Conservation (phyloP, 257 asterid species). For the Misopates orontium region DNA sequence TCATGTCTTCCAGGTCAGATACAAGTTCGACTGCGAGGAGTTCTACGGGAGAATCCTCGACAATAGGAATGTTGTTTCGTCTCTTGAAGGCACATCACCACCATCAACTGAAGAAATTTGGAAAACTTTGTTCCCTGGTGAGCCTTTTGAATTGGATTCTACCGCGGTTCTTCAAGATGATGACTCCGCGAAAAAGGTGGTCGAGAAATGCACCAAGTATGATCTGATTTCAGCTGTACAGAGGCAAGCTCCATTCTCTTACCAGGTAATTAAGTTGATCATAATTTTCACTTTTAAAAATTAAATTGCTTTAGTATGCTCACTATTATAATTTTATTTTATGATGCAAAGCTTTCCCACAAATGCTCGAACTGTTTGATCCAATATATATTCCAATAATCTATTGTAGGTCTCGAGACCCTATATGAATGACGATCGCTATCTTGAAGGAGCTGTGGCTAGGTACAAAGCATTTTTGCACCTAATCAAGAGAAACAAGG, state of each 20-base stretch:
- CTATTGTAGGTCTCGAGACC: conserved; percentile 62
- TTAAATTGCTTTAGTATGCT: too few relatives aligned
- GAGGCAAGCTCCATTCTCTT: conserved; percentile 87
- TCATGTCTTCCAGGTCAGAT: conserved; percentile 57
- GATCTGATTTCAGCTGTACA: conserved; percentile 78
- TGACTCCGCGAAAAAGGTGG: conserved; percentile 22
- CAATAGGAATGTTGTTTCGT: conserved; percentile 62
- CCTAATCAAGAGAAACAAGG: conserved; percentile 77
- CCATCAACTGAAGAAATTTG: conserved; percentile 63
- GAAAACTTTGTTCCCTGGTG: conserved; percentile 60
- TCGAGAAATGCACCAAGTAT: conserved; percentile 59
- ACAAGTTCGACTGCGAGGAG: conserved; percentile 78
- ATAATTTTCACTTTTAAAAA: background rate
- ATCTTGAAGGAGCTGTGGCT: conserved; percentile 82
- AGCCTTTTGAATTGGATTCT: conserved; percentile 62
- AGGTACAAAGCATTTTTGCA: conserved; percentile 95
- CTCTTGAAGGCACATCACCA: conserved; percentile 49
- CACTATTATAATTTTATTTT: background rate
- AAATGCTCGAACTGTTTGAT: background rate
- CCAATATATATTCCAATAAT: background rate
- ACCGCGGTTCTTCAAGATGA: conserved; percentile 33
- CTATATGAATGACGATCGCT: conserved; percentile 56
- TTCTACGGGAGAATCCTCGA: conserved; percentile 78
- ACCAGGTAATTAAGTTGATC: conserved; percentile 59
- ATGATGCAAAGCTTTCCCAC: background rate